Conservation (phyloP, 495 filamentous ascomycete species). For the Penicillium herquei region DNA sequence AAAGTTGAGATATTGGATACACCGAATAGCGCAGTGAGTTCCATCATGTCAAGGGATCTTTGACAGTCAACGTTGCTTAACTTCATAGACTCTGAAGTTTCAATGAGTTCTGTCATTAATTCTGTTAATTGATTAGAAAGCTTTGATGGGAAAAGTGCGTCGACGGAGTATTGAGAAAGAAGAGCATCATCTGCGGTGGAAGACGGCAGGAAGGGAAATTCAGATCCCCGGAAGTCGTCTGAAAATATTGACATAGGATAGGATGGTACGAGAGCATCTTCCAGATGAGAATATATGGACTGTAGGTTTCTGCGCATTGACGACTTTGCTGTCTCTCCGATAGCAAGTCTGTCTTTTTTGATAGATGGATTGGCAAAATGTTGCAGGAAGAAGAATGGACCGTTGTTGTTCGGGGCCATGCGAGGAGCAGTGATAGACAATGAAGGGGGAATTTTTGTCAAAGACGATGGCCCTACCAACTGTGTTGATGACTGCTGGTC, state of each 20-base stretch:
- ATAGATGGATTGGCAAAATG: slow-evolving; percentile 36
- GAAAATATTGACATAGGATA: slow-evolving; percentile 17
- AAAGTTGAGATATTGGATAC: slow-evolving; percentile 33
- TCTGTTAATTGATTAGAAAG: slow-evolving; percentile 32
- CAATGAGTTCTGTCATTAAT: slow-evolving; percentile 29
- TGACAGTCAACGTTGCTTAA: neutral
- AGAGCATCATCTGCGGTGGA: slow-evolving; percentile 18
- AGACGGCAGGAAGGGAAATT: slow-evolving; percentile 15
- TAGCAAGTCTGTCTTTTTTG: slow-evolving; percentile 34
- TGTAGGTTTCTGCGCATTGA: slow-evolving; percentile 35
- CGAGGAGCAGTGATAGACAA: slow-evolving; percentile 54
- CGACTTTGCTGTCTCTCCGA: slow-evolving; percentile 35
- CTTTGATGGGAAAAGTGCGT: slow-evolving; percentile 24
- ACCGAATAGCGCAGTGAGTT: slow-evolving; percentile 27
- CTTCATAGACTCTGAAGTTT: slow-evolving; percentile 35
- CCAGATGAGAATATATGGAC: slow-evolving; percentile 30
- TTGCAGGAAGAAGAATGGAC: slow-evolving; percentile 32
- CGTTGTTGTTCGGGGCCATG: slow-evolving; percentile 23
- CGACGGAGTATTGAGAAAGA: slow-evolving; percentile 17
- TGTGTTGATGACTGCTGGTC: slow-evolving; percentile 4
- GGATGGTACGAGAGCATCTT: slow-evolving; percentile 30
- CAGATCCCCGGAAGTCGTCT: slow-evolving; percentile 11
- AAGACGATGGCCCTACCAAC: slow-evolving; percentile 28
- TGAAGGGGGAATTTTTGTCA: slow-evolving; percentile 35
- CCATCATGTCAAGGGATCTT: slow-evolving; percentile 19